Evolutionary conservation across 2,329 filamentous ascomycete species (phyloP).

Genomic region (Knufia petricola): DNA sequence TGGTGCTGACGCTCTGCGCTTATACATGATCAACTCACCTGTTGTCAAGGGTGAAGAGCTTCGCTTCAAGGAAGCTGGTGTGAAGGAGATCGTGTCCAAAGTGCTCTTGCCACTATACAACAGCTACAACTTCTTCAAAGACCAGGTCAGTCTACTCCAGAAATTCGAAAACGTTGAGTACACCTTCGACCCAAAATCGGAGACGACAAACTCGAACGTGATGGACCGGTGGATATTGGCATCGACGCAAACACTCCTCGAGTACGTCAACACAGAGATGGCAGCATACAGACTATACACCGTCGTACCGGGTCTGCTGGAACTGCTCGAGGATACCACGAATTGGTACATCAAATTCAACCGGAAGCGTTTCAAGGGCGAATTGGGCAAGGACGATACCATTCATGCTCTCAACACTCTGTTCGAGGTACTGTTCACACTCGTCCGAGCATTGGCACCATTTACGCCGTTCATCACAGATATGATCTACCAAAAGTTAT

Average conservation of each 20-base stretch:
- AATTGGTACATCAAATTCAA: slow-evolving; percentile 95
- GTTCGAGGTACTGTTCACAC: slow-evolving; percentile 84
- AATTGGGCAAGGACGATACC: slow-evolving; percentile 76
- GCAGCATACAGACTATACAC: slow-evolving; percentile 66
- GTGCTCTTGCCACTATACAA: slow-evolving; percentile 83
- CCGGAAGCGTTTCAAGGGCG: slow-evolving; percentile 73
- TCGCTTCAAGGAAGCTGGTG: slow-evolving; percentile 73
- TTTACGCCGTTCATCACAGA: slow-evolving; percentile 96
- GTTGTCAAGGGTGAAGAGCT: slow-evolving; percentile 78
- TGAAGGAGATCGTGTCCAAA: slow-evolving; percentile 81
- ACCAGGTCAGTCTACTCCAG: slow-evolving; percentile 72
- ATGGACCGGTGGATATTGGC: slow-evolving; percentile 91
- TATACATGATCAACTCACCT: slow-evolving; percentile 89
- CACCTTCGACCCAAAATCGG: slow-evolving; percentile 60
- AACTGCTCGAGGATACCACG: slow-evolving; percentile 76
- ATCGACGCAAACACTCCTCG: slow-evolving; percentile 70
- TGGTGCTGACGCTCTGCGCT: slow-evolving; percentile 74
- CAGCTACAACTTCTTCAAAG: slow-evolving; percentile 84
- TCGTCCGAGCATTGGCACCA: slow-evolving; percentile 78
- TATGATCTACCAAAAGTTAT: slow-evolving; percentile 77
- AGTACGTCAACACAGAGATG: slow-evolving; percentile 87
- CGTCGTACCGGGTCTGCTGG: slow-evolving; percentile 68
- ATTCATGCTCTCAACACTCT: slow-evolving; percentile 85
- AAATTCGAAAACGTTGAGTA: slow-evolving; percentile 71
- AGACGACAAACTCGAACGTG: slow-evolving; percentile 67